These are phyloP conservation scores for Yamadazyma epiphylla DNA, from an alignment of 1,139 yeast genomes.

Conservation along the genomic window DNA sequence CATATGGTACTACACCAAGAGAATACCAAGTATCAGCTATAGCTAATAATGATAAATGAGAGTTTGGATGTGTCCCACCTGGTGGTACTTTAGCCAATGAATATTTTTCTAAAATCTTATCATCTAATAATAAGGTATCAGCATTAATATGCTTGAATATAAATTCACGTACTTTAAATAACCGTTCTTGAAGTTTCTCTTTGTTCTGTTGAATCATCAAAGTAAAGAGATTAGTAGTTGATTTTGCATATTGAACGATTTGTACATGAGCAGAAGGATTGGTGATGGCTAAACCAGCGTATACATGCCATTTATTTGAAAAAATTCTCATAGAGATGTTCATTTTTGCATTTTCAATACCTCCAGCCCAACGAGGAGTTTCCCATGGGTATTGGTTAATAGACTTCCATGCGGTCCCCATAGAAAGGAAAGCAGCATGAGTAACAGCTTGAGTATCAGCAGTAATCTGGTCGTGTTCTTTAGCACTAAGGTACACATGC, in stretches of 20 bases:
- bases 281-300: conserved; percentile 94
- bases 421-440: conserved; percentile 92
- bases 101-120: conserved; percentile 72
- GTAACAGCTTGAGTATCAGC: conserved; percentile 99
- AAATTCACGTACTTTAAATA: conserved; percentile 62
- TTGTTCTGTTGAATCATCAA: conserved; percentile 72
- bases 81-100: conserved; percentile 77
- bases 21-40: conserved; percentile 94
- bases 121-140: conserved; percentile 69
- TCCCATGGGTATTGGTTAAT: conserved; percentile 91
- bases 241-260: conserved; percentile 81
- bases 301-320: conserved; percentile 96
- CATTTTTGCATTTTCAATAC: conserved; percentile 92
- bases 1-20: conserved; percentile 84
- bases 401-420: conserved; percentile 96
- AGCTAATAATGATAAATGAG: conserved; percentile 82
- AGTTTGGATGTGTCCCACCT: conserved; percentile 70
- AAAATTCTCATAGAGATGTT: conserved; percentile 87
- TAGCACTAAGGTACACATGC: conserved; percentile 72
- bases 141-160: conserved; percentile 68
- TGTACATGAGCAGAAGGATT: conserved; percentile 94
- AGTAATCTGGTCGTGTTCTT: conserved; percentile 88
- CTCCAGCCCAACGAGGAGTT: conserved; percentile 83
- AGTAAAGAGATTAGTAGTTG: conserved; percentile 78
- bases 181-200: conserved; percentile 54